Base-by-base conservation (phyloP, 129 eudicot species). In the Smallanthus sonchifolius region DNA sequence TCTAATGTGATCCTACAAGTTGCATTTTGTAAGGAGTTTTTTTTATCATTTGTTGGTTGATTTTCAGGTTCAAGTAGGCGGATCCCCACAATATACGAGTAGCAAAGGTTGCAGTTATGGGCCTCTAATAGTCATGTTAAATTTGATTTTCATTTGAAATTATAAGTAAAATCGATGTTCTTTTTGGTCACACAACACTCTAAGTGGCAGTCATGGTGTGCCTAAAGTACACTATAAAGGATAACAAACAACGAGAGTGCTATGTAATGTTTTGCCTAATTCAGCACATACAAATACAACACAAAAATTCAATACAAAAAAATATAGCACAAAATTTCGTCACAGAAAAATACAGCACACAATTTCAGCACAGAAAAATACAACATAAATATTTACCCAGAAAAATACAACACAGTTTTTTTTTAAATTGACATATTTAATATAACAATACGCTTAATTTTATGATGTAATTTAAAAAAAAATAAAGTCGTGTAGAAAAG, bases 51-150 rank as follows among this genome's bases (percentile, higher is more conserved):
- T 35, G 11, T 80, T 51, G 67, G 52, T 11, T 67, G 64, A 32
- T 48, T 74, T 76, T 47, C 80, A 89, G 96, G 96, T 89, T 39
- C 96, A 89, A 84, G 96, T 89, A 67, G 92, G 96, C 14, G 87
- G 89, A 69, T 89, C 96, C 14, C 96, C 96, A 40, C 75, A 55
- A 3, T 89, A 84, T 61, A 89, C 83, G 86, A 90, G 83, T 65
- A 90, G 94, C 89, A 90, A 90, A 82, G 96, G 96, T 8, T 90
- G 96, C 79, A 90, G 77, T 74, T 87, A 90, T 80, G 96, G 96
- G 51, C 96, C 96, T 69, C 96, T 94, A n/a, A n/a, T n/a, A n/a
- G n/a, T 59, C 34, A 35, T 28, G 11, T 3, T 35, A 36, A 15
- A 68, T 9, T 2, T 10, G 6, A 7, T 5, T 48, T 19, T 70